Evolutionary conservation across 2,329 filamentous ascomycete genomes (phyloP).

Genomic region (Xylariales sp.): DNA sequence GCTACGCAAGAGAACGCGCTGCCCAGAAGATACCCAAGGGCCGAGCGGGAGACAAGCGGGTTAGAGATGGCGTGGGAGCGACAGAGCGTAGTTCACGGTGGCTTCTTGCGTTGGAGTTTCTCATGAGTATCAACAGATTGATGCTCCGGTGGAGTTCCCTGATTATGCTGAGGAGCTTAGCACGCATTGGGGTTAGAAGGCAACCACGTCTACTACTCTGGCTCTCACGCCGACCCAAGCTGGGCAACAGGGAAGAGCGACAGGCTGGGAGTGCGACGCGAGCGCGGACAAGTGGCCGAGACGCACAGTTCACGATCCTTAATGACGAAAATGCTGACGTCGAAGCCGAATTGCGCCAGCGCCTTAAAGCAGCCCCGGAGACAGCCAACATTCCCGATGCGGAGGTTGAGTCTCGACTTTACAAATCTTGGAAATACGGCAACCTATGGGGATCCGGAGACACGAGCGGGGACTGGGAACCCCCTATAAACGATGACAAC

Average conservation of each 20-base stretch:
- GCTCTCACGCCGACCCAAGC: constrained; percentile 41
- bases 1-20: constrained; percentile 67
- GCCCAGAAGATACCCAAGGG: constrained; percentile 51
- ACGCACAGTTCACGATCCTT: constrained; percentile 46
- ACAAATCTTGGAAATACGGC: constrained; percentile 77
- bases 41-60: constrained; percentile 38
- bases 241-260: constrained; percentile 20
- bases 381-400: constrained; percentile 50
- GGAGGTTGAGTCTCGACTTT: constrained; percentile 68
- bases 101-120: constrained; percentile 70
- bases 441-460: constrained; percentile 84
- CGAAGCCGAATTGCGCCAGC: constrained; percentile 69
- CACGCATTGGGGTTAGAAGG: constrained; percentile 53
- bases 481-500: constrained; percentile 48
- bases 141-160: constrained; percentile 54
- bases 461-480: constrained; percentile 71
- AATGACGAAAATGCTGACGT: constrained; percentile 68
- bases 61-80: constrained; percentile 68
- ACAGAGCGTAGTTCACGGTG: constrained; percentile 74
- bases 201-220: constrained; percentile 60
- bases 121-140: constrained; percentile 68
- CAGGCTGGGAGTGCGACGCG: constrained; percentile 13
- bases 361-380: constrained; percentile 38
- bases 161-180: constrained; percentile 48
- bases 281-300: constrained; percentile 20